Percentiles rank a stretch among this genome's conserved stretches.
Conservation (phyloP, 2,329 filamentous ascomycete species). For the Claviceps citrina region DNA sequence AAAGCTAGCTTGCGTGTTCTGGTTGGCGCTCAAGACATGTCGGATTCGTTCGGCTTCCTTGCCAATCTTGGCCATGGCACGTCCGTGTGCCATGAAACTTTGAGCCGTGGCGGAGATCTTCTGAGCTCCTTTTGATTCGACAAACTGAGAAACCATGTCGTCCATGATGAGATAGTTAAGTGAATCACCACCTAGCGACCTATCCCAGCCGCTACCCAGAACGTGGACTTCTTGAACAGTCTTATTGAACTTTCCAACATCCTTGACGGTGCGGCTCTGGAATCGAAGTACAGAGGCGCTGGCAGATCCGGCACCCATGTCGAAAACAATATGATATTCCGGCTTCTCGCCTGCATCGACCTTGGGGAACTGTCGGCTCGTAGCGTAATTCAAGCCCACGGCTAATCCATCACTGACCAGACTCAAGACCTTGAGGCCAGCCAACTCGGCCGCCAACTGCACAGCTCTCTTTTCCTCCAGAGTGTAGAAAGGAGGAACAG, state of each 20-base stretch:
- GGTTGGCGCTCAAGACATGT: constrained; percentile 86
- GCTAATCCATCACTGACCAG: constrained; percentile 81
- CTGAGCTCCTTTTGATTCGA: constrained; percentile 53
- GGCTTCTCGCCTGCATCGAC: constrained; percentile 70
- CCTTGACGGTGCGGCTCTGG: constrained; percentile 78
- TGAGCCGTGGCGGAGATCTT: constrained; percentile 46
- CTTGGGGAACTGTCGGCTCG: constrained; percentile 73
- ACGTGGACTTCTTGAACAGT: constrained; percentile 91
- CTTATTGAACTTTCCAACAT: constrained; percentile 87
- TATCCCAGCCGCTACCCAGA: constrained; percentile 75
- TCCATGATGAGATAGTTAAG: constrained; percentile 80
- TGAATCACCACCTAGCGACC: constrained; percentile 73
- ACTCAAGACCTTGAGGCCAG: constrained; percentile 71
- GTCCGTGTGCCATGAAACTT: constrained; percentile 58
- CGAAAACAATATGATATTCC: constrained; percentile 85
- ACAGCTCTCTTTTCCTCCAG: constrained; percentile 79
- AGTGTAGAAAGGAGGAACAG: constrained; percentile 80
- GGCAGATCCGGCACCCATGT: constrained; percentile 93
- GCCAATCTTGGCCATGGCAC: constrained; percentile 75
- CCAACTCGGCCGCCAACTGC: constrained; percentile 69
- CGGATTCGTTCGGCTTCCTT: constrained; percentile 81
- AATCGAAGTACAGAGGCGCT: constrained; percentile 83
- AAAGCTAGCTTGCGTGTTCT: constrained; percentile 63
- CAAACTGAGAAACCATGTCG: constrained; percentile 71
- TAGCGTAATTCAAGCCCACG: constrained; percentile 91